Evolutionary conservation across 1,284 basidiomycete species (phyloP).

Genomic region (Moniliophthora roreri): DNA sequence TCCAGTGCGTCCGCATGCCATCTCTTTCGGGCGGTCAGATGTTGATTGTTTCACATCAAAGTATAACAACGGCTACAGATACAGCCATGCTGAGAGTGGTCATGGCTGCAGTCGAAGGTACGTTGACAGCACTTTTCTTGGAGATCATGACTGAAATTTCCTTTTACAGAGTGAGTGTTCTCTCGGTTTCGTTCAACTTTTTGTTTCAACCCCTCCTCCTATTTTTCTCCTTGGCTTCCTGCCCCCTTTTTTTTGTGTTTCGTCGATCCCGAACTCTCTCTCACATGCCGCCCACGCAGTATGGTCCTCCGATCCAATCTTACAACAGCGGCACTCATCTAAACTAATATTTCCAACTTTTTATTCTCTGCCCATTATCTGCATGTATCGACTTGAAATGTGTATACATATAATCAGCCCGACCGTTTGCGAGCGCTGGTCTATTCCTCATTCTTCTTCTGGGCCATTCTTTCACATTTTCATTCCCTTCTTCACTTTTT

Average conservation of each 20-base stretch:
- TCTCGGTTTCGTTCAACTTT: conserved; percentile 25
- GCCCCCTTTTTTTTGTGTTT: conserved; percentile 16
- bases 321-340: conserved; percentile 57
- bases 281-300: conserved; percentile 34
- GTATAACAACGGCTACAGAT: conserved; percentile 92
- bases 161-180: conserved; percentile 68
- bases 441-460: not conserved
- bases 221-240: conserved; percentile 18
- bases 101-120: conserved; percentile 92
- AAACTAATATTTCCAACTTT: conserved; percentile 19
- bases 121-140: conserved; percentile 24
- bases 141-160: conserved; percentile 13
- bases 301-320: conserved; percentile 61
- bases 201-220: conserved; percentile 23
- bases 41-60: conserved; percentile 28
- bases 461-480: not conserved
- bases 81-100: conserved; percentile 89
- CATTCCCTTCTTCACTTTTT: not conserved
- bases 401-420: not conserved
- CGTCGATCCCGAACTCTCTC: conserved; percentile 18
- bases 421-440: not conserved
- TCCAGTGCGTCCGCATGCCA: conserved; percentile 61
- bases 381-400: conserved; percentile 8
- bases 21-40: not conserved
- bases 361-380: conserved; percentile 19